Evolutionary conservation across 768 basidiomycete genomes (phyloP).

Genomic region (Roridomyces roridus): DNA sequence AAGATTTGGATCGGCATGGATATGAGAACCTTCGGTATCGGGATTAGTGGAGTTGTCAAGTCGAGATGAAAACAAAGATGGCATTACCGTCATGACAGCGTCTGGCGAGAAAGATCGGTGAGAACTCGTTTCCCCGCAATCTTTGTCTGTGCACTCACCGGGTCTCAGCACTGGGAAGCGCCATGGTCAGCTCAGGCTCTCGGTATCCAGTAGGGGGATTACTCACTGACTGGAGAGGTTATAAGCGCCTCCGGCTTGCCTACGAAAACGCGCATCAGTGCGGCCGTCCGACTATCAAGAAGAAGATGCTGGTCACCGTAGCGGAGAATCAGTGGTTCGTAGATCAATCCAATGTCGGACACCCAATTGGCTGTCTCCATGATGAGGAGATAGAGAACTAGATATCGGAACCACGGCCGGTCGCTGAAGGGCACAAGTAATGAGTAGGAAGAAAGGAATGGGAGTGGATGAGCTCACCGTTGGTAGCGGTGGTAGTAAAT

Average conservation of each 20-base stretch:
- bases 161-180: not conserved
- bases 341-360: slow-evolving; percentile 21
- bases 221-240: slow-evolving; percentile 11
- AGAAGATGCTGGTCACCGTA: slow-evolving; percentile 7
- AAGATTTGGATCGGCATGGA: slow-evolving; percentile 25
- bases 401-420: slow-evolving; percentile 17
- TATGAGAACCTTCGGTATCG: slow-evolving; percentile 19
- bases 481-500: slow-evolving; percentile 14
- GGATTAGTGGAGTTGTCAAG: not conserved
- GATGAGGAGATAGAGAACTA: slow-evolving; percentile 22
- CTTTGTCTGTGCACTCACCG: not conserved
- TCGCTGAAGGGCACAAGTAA: not conserved
- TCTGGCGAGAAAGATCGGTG: not conserved
- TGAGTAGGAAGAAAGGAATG: not conserved
- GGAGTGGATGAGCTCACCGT: not conserved
- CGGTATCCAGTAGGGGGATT: no score
- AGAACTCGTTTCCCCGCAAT: not conserved
- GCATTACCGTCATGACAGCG: slow-evolving; percentile 7
- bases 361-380: slow-evolving; percentile 20
- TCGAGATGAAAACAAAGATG: not conserved
- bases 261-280: not conserved
- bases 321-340: slow-evolving; percentile 22
- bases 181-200: no score
- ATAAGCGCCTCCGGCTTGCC: not conserved
- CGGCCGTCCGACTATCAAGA: not conserved